These are phyloP conservation scores for Podila clonocystis DNA, from an alignment of 192 early-diverging fungal species.

Conservation along the genomic window DNA sequence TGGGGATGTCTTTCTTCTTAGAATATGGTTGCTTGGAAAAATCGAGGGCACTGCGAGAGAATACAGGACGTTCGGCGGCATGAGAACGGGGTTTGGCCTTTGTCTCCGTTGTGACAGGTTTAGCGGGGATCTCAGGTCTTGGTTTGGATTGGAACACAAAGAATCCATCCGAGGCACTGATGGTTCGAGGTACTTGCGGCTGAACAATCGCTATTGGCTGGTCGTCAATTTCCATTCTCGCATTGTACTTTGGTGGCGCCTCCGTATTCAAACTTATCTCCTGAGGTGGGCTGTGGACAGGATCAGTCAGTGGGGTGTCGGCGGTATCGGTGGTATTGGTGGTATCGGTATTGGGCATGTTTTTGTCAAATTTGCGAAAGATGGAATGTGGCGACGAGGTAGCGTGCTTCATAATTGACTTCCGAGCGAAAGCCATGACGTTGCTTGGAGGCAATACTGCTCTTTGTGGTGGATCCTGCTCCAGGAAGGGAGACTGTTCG, in stretches of 20 bases:
- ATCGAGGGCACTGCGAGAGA: not conserved
- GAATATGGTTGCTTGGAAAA: slow-evolving; percentile 4
- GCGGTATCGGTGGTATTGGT: too few species aligned
- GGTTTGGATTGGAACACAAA: not conserved
- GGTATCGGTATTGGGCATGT: not conserved
- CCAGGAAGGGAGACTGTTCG: not conserved
- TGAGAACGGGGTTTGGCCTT: not conserved
- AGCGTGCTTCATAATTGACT: slow-evolving; percentile 36
- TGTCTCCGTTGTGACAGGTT: not conserved
- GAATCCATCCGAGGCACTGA: not conserved
- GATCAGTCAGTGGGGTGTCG: too few species aligned
- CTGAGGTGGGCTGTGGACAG: too few species aligned
- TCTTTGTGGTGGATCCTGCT: not conserved
- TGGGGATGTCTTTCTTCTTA: not conserved
- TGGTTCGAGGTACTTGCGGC: not conserved
- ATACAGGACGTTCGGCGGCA: too few species aligned
- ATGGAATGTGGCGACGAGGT: slow-evolving; percentile 12
- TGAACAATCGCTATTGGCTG: too few species aligned
- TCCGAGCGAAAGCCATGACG: slow-evolving; percentile 38
- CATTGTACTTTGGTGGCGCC: too few species aligned
- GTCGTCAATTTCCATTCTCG: too few species aligned
- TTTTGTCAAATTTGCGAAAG: slow-evolving; percentile 15
- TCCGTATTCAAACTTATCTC: too few species aligned
- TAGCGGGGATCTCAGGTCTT: not conserved
- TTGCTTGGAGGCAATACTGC: not conserved